These are phyloP conservation scores for Gigaspora rosea DNA, from an alignment of 192 early-diverging fungal genomes.

Conservation along the genomic window DNA sequence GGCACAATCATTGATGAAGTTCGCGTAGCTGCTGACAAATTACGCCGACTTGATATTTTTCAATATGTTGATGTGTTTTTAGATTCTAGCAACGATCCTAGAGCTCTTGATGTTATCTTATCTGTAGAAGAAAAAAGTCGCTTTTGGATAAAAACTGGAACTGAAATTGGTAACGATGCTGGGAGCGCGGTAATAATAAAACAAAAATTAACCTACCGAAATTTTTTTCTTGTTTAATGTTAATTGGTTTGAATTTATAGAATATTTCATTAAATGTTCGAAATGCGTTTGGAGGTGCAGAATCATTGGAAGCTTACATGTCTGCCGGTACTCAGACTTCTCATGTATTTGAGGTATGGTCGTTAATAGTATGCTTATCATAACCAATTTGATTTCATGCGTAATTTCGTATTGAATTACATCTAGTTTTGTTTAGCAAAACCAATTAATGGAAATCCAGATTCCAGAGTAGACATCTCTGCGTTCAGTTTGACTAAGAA, in stretches of 20 bases:
- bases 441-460: conserved; percentile 75
- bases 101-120: conserved; percentile 72
- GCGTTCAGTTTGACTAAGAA: conserved; percentile 67
- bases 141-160: conserved; percentile 81
- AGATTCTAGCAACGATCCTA: conserved; percentile 55
- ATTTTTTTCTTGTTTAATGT: too few species aligned
- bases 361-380: neutral
- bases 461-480: conserved; percentile 61
- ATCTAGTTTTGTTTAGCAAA: conserved; percentile 58
- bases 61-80: conserved; percentile 63
- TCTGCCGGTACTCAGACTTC: conserved; percentile 75
- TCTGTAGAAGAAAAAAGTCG: conserved; percentile 70
- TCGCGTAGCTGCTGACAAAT: conserved; percentile 54
- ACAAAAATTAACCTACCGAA: neutral
- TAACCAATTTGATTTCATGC: conserved; percentile 7
- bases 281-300: conserved; percentile 90
- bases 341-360: conserved; percentile 49
- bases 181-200: conserved; percentile 65
- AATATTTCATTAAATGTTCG: conserved; percentile 64
- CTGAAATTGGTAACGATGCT: conserved; percentile 87
- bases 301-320: conserved; percentile 72
- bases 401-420: conserved; percentile 28
- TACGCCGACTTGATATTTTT: conserved; percentile 72
- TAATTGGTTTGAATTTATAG: neutral
- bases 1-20: conserved; percentile 63